Evolutionary conservation across 2,329 filamentous ascomycete species (phyloP).

Genomic region (Diaporthe vexans): DNA sequence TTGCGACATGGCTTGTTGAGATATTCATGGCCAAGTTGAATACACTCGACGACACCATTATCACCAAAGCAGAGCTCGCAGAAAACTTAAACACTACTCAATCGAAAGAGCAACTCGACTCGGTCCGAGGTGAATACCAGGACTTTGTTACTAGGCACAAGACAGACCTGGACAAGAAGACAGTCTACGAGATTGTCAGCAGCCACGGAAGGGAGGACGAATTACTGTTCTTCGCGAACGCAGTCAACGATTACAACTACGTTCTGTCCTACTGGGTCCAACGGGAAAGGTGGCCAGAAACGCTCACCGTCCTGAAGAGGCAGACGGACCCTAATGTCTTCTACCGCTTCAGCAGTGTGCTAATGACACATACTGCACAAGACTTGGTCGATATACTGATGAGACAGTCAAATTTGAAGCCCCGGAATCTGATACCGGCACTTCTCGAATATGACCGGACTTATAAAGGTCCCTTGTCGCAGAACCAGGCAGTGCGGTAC

Average conservation of each 20-base stretch:
- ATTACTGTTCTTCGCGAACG: constrained; percentile 89
- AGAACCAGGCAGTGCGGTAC: constrained; percentile 95
- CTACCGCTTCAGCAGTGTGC: constrained; percentile 96
- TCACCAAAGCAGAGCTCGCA: constrained; percentile 85
- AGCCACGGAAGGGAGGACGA: constrained; percentile 96
- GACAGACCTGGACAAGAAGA: constrained; percentile 88
- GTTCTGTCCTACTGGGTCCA: constrained; percentile 98
- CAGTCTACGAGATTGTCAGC: constrained; percentile 94
- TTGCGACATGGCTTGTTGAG: constrained; percentile 94
- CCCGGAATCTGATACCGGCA: constrained; percentile 91
- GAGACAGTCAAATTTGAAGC: constrained; percentile 87
- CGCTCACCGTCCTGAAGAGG: constrained; percentile 88
- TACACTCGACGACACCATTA: constrained; percentile 91
- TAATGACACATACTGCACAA: constrained; percentile 88
- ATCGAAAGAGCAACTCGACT: constrained; percentile 78
- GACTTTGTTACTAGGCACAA: constrained; percentile 91
- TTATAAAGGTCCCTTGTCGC: constrained; percentile 74
- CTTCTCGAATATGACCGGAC: constrained; percentile 93
- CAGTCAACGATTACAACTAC: constrained; percentile 92
- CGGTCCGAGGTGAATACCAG: constrained; percentile 83
- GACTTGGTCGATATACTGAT: constrained; percentile 96
- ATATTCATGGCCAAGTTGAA: constrained; percentile 98
- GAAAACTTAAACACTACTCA: constrained; percentile 80
- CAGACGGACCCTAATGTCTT: constrained; percentile 94
- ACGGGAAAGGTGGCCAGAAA: constrained; percentile 90